These are phyloP conservation scores for Fusarium sp. DNA, from an alignment of 2,329 filamentous ascomycete genomes.

Conservation along the genomic window DNA sequence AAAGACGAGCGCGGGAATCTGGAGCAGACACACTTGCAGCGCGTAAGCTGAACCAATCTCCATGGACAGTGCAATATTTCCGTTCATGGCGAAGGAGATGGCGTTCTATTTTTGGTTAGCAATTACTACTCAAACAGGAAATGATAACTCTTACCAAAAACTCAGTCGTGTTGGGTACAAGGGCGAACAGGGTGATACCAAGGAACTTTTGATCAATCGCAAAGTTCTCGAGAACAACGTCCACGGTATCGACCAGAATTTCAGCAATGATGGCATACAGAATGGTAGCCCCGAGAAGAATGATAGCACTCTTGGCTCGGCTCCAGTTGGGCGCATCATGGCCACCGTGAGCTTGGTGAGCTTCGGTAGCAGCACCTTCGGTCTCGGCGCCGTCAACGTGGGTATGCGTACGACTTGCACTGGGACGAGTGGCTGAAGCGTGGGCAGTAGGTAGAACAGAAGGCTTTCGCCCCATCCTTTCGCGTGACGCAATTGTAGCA, in stretches of 20 bases:
- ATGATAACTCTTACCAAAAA: conserved; percentile 77
- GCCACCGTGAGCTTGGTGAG: conserved; percentile 70
- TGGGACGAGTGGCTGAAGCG: conserved; percentile 38
- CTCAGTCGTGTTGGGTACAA: conserved; percentile 98
- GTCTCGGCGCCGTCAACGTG: conserved; percentile 41
- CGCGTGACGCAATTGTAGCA: conserved; percentile 86
- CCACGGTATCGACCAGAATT: conserved; percentile 95
- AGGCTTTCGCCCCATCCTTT: conserved; percentile 63
- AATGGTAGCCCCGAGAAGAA: conserved; percentile 88
- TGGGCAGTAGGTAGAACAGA: conserved; percentile 51
- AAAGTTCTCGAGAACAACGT: conserved; percentile 91
- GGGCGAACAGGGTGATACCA: conserved; percentile 94
- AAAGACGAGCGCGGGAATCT: conserved; percentile 91
- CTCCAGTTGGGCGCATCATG: conserved; percentile 99
- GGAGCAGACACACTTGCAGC: conserved; percentile 92
- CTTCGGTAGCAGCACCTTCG: conserved; percentile 53
- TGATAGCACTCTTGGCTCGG: conserved; percentile 87
- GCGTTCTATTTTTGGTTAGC: conserved; percentile 74
- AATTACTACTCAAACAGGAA: not conserved
- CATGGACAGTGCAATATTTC: conserved; percentile 98
- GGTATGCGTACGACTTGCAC: conserved; percentile 53
- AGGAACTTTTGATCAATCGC: conserved; percentile 97
- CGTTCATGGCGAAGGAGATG: conserved; percentile 99
- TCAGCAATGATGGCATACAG: conserved; percentile 98
- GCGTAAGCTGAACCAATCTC: conserved; percentile 98